Evolutionary conservation across 2,329 filamentous ascomycete genomes (phyloP).

Genomic region (Incumbomyces delicatus): DNA sequence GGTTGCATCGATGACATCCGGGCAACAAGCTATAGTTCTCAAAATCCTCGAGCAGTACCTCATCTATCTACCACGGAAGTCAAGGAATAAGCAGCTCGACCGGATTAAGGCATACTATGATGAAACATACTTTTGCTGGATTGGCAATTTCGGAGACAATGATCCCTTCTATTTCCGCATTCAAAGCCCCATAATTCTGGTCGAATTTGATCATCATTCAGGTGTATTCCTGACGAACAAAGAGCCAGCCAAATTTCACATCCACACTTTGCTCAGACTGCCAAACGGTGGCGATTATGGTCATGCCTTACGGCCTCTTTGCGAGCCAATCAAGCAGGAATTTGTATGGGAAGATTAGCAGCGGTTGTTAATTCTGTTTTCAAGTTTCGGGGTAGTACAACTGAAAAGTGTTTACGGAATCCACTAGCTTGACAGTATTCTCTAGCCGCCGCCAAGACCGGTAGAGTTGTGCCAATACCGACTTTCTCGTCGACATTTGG

Average conservation of each 20-base stretch:
- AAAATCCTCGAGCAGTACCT: slow-evolving; percentile 56
- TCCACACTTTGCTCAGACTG: slow-evolving; percentile 62
- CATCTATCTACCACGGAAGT: slow-evolving; percentile 52
- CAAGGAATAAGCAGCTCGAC: slow-evolving; percentile 46
- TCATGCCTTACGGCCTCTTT: slow-evolving; percentile 35
- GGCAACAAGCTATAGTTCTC: slow-evolving; percentile 47
- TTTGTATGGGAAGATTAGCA: slow-evolving; percentile 25
- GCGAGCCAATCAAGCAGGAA: slow-evolving; percentile 26
- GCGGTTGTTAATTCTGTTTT: too few relatives aligned
- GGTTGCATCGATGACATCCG: slow-evolving; percentile 39
- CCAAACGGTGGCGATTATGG: slow-evolving; percentile 74
- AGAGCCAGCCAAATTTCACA: slow-evolving; percentile 67
- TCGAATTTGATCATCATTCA: slow-evolving; percentile 73
- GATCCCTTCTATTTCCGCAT: slow-evolving; percentile 71
- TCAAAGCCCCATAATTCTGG: slow-evolving; percentile 63
- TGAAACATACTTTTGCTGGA: slow-evolving; percentile 77
- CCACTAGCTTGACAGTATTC: too few relatives aligned
- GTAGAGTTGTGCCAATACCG: too few relatives aligned
- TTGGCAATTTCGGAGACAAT: slow-evolving; percentile 55
- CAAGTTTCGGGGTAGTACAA: too few relatives aligned
- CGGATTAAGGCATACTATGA: slow-evolving; percentile 46
- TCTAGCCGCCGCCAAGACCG: too few relatives aligned
- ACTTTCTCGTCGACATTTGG: too few relatives aligned
- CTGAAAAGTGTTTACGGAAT: too few relatives aligned
- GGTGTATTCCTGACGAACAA: slow-evolving; percentile 67